Base-by-base conservation (phyloP, 2,329 filamentous ascomycete genomes). In the Coniochaeta ligniaria region DNA sequence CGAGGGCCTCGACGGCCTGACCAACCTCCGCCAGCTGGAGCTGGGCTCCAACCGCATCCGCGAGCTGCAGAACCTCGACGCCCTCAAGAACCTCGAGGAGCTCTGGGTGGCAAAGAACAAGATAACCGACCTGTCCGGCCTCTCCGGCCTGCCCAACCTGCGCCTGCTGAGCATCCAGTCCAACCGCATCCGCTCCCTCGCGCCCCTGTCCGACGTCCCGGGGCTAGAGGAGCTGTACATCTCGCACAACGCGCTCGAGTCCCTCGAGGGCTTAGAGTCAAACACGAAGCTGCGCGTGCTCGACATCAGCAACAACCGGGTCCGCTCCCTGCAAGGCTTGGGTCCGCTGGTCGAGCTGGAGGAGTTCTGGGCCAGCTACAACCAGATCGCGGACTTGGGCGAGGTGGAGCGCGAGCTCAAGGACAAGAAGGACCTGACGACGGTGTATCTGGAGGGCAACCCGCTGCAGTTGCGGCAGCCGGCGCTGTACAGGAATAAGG, bases 101-200 rank as follows among this genome's bases (percentile, higher is more conserved):
- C 80, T 97, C 17, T 98, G 93, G 93, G 78, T 98, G 20, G 95
- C 91, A 61, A 98, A 96, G 82, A 97, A 97, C 78, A 97, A 96
- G 72, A 96, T 99, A 68, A 90, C 89, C 0, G 85, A 92, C 69
- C 85, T 98, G 64, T 86, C 84, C 64, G 89, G 91, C 59, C 83
- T 98, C 17, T 81, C 81, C n/a, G 82, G 84, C 0, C 82, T 99
- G 31, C 81, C 86, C 9, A 93, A 90, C 67, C 83, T 99, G 54
- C 89, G 88, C 64, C 91, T 98, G 58, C 85, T 99, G 59, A 96
- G 91, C 69, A 92, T 99, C 68, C 95, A 98, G 75, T 95, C 92
- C 45, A 99, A 99, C 78, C 90, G 95, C 58, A 90, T 99, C 66
- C 88, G 85, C 61, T 83, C 87, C 64, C 83, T 99, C 17, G 80